Conservation (phyloP, 495 filamentous ascomycete species). For the Xylaria acuta region DNA sequence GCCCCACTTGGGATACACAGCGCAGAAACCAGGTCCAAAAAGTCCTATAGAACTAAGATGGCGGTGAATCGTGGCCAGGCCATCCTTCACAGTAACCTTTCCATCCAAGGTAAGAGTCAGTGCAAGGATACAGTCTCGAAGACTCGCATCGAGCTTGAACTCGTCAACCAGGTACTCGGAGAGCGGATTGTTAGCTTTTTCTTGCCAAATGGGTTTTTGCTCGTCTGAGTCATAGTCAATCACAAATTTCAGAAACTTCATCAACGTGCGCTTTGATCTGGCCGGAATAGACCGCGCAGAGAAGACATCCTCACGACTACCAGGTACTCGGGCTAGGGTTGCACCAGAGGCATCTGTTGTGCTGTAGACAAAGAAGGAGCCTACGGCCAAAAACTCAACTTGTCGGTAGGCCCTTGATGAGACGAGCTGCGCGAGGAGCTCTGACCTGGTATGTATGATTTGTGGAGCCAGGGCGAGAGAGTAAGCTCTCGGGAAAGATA, state of each 20-base stretch:
- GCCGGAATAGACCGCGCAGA: conserved; percentile 72
- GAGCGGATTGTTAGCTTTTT: conserved; percentile 58
- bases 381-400: conserved; percentile 92
- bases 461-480: conserved; percentile 85
- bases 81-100: conserved; percentile 62
- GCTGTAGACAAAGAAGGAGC: conserved; percentile 86
- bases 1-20: conserved; percentile 89
- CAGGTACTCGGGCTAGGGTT: conserved; percentile 70
- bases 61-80: conserved; percentile 72
- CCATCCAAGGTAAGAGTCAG: conserved; percentile 75
- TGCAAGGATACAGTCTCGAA: conserved; percentile 77
- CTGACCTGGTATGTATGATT: conserved; percentile 82
- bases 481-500: conserved; percentile 77
- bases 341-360: conserved; percentile 30
- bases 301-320: conserved; percentile 87
- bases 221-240: conserved; percentile 63
- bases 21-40: conserved; percentile 85
- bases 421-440: conserved; percentile 76
- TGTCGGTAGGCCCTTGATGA: conserved; percentile 87
- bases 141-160: conserved; percentile 73
- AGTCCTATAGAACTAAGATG: conserved; percentile 87
- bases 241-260: conserved; percentile 87
- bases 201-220: conserved; percentile 58
- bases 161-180: conserved; percentile 67
- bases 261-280: conserved; percentile 78